Percentiles rank a stretch among this genome's conserved stretches.
Conservation (phyloP, 345 rosid species). For the Salix exigua region DNA sequence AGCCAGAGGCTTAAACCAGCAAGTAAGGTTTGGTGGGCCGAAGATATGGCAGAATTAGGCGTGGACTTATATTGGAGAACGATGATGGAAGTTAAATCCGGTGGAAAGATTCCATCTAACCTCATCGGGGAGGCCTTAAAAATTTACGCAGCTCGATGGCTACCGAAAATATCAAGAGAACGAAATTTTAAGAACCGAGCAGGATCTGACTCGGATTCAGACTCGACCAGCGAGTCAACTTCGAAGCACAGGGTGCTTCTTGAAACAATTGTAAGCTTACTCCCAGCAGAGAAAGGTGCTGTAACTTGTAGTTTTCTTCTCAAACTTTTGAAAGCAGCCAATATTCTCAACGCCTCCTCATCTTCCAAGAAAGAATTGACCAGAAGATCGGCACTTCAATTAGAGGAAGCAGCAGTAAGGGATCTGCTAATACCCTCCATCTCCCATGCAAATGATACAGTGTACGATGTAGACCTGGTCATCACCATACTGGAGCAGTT, state of each 20-base stretch:
- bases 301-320: conserved; percentile 82
- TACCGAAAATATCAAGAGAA: conserved; percentile 59
- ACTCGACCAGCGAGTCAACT: conserved; percentile 40
- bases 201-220: conserved; percentile 64
- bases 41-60: conserved; percentile 85
- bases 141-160: conserved; percentile 82
- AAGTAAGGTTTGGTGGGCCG: conserved; percentile 90
- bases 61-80: conserved; percentile 91
- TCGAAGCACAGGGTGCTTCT: conserved; percentile 70
- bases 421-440: conserved; percentile 75
- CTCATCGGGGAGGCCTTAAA: conserved; percentile 79
- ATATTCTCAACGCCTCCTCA: conserved; percentile 62
- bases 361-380: conserved; percentile 80
- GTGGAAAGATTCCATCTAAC: conserved; percentile 59
- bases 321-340: conserved; percentile 79
- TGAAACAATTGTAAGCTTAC: conserved; percentile 82
- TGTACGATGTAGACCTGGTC: conserved; percentile 77
- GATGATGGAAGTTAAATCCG: conserved; percentile 81
- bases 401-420: conserved; percentile 77
- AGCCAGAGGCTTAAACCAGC: conserved; percentile 46
- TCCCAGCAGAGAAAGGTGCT: conserved; percentile 74
- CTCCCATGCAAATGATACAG: conserved; percentile 38
- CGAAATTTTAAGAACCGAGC: conserved; percentile 32
- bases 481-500: conserved; percentile 76
- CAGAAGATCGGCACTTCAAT: conserved; percentile 70